Evolutionary conservation across 257 asterid genomes (phyloP), one percentile per base, ranked within the genome.

Genomic region (Jaltomata sinuosa): DNA sequence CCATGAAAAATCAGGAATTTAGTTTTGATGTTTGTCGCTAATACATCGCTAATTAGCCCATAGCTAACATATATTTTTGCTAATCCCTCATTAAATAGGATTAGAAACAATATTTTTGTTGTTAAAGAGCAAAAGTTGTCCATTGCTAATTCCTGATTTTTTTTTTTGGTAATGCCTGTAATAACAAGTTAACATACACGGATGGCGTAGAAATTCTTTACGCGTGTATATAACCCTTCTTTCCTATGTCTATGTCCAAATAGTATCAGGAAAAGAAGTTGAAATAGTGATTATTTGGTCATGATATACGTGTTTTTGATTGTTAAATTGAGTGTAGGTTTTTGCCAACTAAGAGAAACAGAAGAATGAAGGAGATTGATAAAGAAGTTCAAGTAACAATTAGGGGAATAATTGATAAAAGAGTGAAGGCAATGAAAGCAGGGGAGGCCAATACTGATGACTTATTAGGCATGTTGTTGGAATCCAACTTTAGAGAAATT

Each of bases 401-500:
- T 6, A 62, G 36, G 14, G 32, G 55, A 0, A 68, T 87, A 4
- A 69, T 85, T 6, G 61, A 85, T 62, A 8, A 15, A 80, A 83
- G 88, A 74, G 14, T 83, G 22, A 19, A 84, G 19, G 78, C 82
- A 40, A 64, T 80, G 50, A 47, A 25, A 64, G 59, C 67, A 8
- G 82, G 87, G 52, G 71, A 85, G 79, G 52, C 55, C 6, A 22
- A 19, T 34, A 40, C 19, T 0, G 45, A 85, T 62, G 86, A 88
- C 82, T 76, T 85, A 36, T 45, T 88, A 65, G 86, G 87, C 10
- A 29, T 85, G 11, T 32, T 88, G 36, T 68, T 88, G 7, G 84
- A 88, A 31, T 84, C 74, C 2, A 88, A 85, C 18, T 74, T 36
- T 3, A 61, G 80, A 29, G 88, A 88, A 80, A 87, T 83, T 38